Evolutionary conservation across 805 yeast genomes (phyloP).

Genomic region (Metschnikowia drakensbergensis): DNA sequence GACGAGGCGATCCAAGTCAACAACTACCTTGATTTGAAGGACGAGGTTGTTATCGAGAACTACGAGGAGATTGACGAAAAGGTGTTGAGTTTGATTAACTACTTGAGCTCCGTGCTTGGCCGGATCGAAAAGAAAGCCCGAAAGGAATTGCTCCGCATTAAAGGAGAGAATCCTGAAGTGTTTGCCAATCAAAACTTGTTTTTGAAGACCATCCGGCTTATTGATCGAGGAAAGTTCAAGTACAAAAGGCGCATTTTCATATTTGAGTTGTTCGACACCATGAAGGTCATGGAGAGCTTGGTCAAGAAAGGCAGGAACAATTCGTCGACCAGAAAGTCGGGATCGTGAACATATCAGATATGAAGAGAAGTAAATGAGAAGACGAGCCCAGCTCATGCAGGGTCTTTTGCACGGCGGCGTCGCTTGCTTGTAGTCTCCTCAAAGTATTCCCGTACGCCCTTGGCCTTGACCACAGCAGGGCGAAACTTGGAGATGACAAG

Average conservation of each 20-base stretch:
- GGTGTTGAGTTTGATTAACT: slow-evolving; percentile 41
- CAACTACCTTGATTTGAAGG: slow-evolving; percentile 12
- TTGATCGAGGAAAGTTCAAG: slow-evolving; percentile 59
- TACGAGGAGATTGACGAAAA: slow-evolving; percentile 20
- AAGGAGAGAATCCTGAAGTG: slow-evolving; percentile 45
- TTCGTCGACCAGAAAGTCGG: slow-evolving; percentile 6
- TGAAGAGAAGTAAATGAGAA: neutral
- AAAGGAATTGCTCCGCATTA: slow-evolving; percentile 53
- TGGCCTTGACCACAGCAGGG: slow-evolving; percentile 26
- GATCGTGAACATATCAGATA: neutral
- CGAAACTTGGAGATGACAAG: slow-evolving; percentile 33
- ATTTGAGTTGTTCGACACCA: slow-evolving; percentile 53
- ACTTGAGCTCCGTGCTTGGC: slow-evolving; percentile 42
- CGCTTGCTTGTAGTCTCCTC: slow-evolving; percentile 7
- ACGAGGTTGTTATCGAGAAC: slow-evolving; percentile 14
- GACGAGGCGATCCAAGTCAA: slow-evolving; percentile 9
- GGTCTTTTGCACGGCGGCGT: slow-evolving; percentile 4
- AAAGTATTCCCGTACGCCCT: slow-evolving; percentile 20
- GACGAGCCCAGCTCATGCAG: neutral
- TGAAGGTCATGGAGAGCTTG: slow-evolving; percentile 49
- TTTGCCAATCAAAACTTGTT: slow-evolving; percentile 58
- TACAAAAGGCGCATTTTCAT: slow-evolving; percentile 61
- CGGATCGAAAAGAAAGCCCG: slow-evolving; percentile 52
- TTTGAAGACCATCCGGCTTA: slow-evolving; percentile 44
- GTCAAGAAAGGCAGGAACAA: slow-evolving; percentile 43